Evolutionary conservation across 441 rosid species (phyloP), one percentile per base, ranked within the genome.

Genomic region (Raphanus hybrid): DNA sequence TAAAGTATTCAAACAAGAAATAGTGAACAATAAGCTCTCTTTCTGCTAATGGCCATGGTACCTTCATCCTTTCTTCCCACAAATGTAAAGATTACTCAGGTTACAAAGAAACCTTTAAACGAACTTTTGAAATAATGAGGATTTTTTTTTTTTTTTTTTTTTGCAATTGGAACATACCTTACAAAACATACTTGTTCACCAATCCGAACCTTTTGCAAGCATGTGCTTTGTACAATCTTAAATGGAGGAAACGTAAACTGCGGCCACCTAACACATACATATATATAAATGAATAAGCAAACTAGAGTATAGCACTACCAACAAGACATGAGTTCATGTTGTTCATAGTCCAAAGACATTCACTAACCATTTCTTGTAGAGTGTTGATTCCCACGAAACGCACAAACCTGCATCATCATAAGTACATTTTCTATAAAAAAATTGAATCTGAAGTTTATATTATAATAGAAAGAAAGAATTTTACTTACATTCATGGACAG

Each of bases 41-140:
- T 39, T 91, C 81, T 50, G 91, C 71, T 64, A 96, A 78, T 23
- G 98, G 99, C 99, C 98, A 96, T 4, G 95, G 74, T 66, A 91
- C 85, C 95, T 96, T 96, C 96, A 94, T 82, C 89, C 99, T 92
- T 80, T 89, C 93, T 91, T 90, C 86, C 92, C 78, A 90, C 82
- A 80, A 68, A 78, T 60, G 57, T 50, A 50, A 8, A 69, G 6
- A 11, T 1, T 23, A 15, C 9, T 5, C 66, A 62, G 59, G 70
- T 65, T 48, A 66, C 63, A 14, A 23, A 52, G 12, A 54, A 63
- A 29, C 35, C 6, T 8, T 8, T 3, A 37, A 37, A 37, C 3
- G 8, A 29, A 29, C 34, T 29, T 29, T 29, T 20, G 3, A 48
- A 4, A 48, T 0, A 37, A 37, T 37, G 48, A 41, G 4, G 4